Base-by-base conservation (phyloP, 164 flowering plant species). In the Chimonanthus salicifolius region DNA sequence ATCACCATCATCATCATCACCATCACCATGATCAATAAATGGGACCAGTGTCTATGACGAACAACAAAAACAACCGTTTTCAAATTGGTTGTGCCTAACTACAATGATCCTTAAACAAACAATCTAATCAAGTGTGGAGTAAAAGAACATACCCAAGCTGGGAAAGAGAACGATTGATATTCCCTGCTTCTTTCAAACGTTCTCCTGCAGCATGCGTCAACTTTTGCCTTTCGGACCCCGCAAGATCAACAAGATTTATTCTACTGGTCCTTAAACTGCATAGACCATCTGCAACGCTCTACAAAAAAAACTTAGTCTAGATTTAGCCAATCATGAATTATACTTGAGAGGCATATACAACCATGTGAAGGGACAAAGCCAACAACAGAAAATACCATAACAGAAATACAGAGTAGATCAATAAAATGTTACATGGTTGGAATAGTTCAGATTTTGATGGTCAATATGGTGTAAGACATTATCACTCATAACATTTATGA, bases 211-310 rank as follows among this genome's bases (percentile, higher is more conserved):
- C 98, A 74, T 95, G 97, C 46, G 99, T 96, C 68, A 86, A 77
- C 78, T 96, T 96, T 62, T 96, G 99, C 76, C 99, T 83, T 81
- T 96, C 99, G 47, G 99, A 96, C 68, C 99, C 99, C 81, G 99
- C 99, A 72, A 96, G 89, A 86, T 96, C 99, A 80, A 96, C 99
- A 58, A 96, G 93, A 84, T 96, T 96, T 73, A 96, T 92, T 84
- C 90, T 88, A 74, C 99, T 96, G 48, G 88, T 86, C 77, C 85
- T 89, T 47, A 89, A 84, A 83, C 91, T 87, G 87, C 97, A 94
- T 67, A 93, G 64, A 67, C 98, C 95, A 84, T 92, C 94, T 67
- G 86, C 79, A 70, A 72, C 58, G 76, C 89, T 84, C 99, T 95
- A 74, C 44, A 76, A 46, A 47, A 44, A 63, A 62, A 62, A 21